phyloP scores from a whole-genome alignment of 164 flowering plant species.

The Warburgia ugandensis region DNA sequence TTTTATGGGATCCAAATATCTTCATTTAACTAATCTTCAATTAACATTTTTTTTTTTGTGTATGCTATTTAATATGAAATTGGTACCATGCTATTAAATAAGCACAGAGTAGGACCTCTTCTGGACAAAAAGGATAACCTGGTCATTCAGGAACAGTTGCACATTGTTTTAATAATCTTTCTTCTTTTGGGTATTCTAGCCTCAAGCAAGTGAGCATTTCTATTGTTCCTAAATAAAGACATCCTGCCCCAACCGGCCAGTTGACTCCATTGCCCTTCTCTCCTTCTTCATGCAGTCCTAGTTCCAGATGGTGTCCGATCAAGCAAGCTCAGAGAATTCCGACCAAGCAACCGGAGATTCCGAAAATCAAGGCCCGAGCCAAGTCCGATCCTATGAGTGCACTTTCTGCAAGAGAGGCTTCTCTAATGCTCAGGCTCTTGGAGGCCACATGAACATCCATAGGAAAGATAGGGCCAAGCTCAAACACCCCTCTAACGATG shows the following conservation, averaged over 20 bases:
- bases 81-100: no score
- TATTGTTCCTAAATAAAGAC: no score
- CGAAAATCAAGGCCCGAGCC: constrained; percentile 4
- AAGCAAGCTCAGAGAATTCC: constrained; percentile 3
- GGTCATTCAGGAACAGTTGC: no score
- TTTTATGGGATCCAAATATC: no score
- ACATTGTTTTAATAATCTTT: no score
- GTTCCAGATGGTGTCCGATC: constrained; percentile 8
- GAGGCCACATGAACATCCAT: constrained; percentile 49
- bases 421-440: constrained; percentile 40
- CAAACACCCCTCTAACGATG: constrained; percentile 13
- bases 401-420: constrained; percentile 33
- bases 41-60: no score
- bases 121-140: no score
- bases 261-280: constrained; percentile 2
- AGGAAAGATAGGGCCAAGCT: constrained; percentile 47
- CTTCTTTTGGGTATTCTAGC: no score
- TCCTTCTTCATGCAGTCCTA: constrained; percentile 1
- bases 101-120: no score
- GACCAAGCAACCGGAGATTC: not conserved
- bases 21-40: no score
- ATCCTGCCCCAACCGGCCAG: not conserved
- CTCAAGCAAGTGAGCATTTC: no score
- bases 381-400: constrained; percentile 23
- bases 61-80: no score